Conservation (phyloP, 306 rosid genomes). For the Fragaria nilgerrensis region DNA sequence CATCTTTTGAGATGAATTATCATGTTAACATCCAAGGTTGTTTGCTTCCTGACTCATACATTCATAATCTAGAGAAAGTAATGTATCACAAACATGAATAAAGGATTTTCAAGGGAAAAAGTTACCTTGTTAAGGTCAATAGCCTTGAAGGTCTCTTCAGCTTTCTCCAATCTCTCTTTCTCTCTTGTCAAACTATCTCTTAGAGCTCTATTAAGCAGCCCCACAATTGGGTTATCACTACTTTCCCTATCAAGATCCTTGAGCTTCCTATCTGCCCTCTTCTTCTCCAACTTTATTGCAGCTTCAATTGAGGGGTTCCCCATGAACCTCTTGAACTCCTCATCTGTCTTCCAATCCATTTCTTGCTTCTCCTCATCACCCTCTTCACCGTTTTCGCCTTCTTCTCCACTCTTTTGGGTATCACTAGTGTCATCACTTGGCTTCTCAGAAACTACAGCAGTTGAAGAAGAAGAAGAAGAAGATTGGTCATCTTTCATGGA, state of each 20-base stretch:
- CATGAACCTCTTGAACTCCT: slow-evolving; percentile 83
- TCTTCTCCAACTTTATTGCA: slow-evolving; percentile 88
- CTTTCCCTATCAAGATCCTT: slow-evolving; percentile 67
- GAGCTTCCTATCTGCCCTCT: slow-evolving; percentile 79
- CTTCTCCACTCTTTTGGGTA: slow-evolving; percentile 20
- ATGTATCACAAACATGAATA: not conserved
- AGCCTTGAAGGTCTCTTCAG: slow-evolving; percentile 66
- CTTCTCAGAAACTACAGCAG: slow-evolving; percentile 38
- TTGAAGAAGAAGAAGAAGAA: slow-evolving; percentile 38
- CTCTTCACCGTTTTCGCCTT: slow-evolving; percentile 14
- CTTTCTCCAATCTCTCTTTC: slow-evolving; percentile 67
- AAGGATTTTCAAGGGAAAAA: not conserved
- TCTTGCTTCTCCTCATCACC: slow-evolving; percentile 45
- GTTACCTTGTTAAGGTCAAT: slow-evolving; percentile 81
- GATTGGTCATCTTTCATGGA: slow-evolving; percentile 44
- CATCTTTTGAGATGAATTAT: not conserved
- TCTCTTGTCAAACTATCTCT: slow-evolving; percentile 53
- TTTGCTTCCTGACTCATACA: not conserved
- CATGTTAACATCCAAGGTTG: not conserved
- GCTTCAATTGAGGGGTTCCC: slow-evolving; percentile 88
- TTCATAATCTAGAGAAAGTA: not conserved
- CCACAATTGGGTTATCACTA: slow-evolving; percentile 47
- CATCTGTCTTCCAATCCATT: slow-evolving; percentile 75
- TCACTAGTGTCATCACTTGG: slow-evolving; percentile 16
- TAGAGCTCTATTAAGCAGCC: slow-evolving; percentile 34